Evolutionary conservation across 1,284 basidiomycete species (phyloP).

Genomic region (Fomitopsis betulina): DNA sequence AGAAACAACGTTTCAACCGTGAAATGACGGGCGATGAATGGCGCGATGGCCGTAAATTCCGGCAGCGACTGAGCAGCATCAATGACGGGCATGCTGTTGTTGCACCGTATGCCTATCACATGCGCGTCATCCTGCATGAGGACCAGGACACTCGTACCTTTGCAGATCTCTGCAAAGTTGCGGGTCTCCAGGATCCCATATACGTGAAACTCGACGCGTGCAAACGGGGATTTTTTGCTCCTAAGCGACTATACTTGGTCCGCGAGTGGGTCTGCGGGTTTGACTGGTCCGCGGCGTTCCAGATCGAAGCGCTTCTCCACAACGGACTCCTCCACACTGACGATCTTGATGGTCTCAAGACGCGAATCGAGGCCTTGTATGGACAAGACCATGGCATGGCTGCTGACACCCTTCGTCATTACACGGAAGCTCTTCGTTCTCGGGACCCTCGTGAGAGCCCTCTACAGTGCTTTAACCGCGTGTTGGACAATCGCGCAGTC

Average conservation of each 20-base stretch:
- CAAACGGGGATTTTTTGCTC: conserved; percentile 43
- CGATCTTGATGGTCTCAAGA: conserved; percentile 44
- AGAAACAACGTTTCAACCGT: conserved; percentile 53
- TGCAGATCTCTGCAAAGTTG: conserved; percentile 44
- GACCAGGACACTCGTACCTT: conserved; percentile 43
- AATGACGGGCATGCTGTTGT: conserved; percentile 48
- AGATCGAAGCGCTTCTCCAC: conserved; percentile 60
- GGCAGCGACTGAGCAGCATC: conserved; percentile 50
- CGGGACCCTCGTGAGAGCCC: conserved; percentile 41
- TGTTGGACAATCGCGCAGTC: conserved; percentile 12
- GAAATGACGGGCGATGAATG: conserved; percentile 35
- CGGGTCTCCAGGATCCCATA: conserved; percentile 39
- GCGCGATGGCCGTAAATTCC: conserved; percentile 40
- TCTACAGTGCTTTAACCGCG: conserved; percentile 42
- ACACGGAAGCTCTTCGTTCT: conserved; percentile 39
- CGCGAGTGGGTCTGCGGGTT: conserved; percentile 38
- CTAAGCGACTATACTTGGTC: conserved; percentile 41
- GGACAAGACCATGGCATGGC: conserved; percentile 27
- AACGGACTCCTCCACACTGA: conserved; percentile 54
- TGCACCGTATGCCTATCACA: conserved; percentile 60
- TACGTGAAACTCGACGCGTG: conserved; percentile 40
- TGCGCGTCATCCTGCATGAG: conserved; percentile 52
- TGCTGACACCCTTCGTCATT: conserved; percentile 47
- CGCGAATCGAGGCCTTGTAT: conserved; percentile 38
- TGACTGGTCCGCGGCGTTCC: conserved; percentile 61